Percentiles rank a stretch among this genome's conserved stretches.
These are phyloP conservation scores for Hyphopichia wangnamkhiaoensis DNA, from an alignment of 1,139 yeast species.

Conservation along the genomic window DNA sequence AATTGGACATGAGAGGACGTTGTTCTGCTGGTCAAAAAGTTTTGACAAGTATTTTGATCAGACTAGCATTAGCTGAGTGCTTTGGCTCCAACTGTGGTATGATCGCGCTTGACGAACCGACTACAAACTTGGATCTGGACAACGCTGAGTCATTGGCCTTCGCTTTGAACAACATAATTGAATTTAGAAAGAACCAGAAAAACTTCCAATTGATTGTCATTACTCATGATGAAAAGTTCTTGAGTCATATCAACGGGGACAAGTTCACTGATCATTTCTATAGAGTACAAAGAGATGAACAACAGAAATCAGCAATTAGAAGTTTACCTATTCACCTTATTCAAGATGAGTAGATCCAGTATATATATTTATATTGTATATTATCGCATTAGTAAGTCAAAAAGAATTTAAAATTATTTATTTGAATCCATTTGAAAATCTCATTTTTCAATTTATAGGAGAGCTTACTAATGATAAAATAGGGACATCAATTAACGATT, in stretches of 20 bases:
- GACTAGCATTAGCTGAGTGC: conserved; percentile 93
- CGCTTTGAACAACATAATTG: conserved; percentile 75
- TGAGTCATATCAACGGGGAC: conserved; percentile 81
- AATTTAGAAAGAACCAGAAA: conserved; percentile 69
- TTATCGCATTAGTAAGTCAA: too few relatives aligned
- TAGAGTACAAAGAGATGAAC: conserved; percentile 75
- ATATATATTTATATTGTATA: not conserved
- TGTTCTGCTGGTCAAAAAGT: conserved; percentile 99
- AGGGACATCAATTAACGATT: not conserved
- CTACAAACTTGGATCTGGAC: conserved; percentile 90
- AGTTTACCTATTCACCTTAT: conserved; percentile 44
- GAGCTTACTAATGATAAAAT: not conserved
- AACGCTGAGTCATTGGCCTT: conserved; percentile 87
- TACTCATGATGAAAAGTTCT: conserved; percentile 92
- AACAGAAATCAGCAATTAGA: conserved; percentile 73
- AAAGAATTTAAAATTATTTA: too few relatives aligned
- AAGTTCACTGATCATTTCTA: conserved; percentile 89
- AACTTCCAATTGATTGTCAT: conserved; percentile 94
- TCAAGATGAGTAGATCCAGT: conserved; percentile 25
- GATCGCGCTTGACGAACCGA: conserved; percentile 96
- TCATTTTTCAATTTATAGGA: conserved; percentile 1
- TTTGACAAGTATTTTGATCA: conserved; percentile 84
- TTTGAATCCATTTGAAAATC: too few relatives aligned
- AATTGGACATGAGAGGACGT: conserved; percentile 95
- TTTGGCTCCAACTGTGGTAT: conserved; percentile 95